These are phyloP conservation scores for Syzygium grande DNA, from an alignment of 345 rosid genomes.

Conservation along the genomic window DNA sequence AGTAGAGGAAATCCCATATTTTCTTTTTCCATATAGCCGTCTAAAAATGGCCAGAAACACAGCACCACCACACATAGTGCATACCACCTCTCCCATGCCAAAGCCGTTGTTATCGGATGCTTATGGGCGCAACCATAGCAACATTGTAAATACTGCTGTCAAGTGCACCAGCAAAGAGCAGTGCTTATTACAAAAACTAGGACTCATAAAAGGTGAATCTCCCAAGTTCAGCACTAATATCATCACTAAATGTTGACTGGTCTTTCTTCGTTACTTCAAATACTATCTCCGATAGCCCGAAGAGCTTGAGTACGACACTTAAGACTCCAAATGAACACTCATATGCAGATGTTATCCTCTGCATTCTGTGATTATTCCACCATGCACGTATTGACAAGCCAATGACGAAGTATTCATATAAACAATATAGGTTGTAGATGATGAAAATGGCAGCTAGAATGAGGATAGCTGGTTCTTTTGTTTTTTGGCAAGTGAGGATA, in stretches of 20 bases:
- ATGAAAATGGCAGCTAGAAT: slow-evolving; percentile 7
- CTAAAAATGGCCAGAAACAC: slow-evolving; percentile 34
- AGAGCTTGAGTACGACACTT: slow-evolving; percentile 18
- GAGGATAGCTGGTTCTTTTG: too few species aligned
- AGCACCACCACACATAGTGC: slow-evolving; percentile 24
- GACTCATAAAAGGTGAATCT: slow-evolving; percentile 37
- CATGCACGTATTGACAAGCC: slow-evolving; percentile 29
- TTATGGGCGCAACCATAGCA: background rate
- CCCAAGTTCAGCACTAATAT: background rate
- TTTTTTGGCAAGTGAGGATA: too few species aligned
- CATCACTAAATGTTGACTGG: background rate
- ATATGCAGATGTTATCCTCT: slow-evolving; percentile 12
- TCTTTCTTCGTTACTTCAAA: slow-evolving; percentile 46
- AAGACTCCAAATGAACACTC: slow-evolving; percentile 32
- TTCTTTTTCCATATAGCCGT: slow-evolving; percentile 45
- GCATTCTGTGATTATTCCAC: slow-evolving; percentile 31
- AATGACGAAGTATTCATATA: slow-evolving; percentile 10
- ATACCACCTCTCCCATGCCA: slow-evolving; percentile 23
- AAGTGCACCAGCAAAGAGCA: slow-evolving; percentile 35
- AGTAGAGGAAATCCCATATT: slow-evolving; percentile 46
- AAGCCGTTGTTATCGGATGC: background rate
- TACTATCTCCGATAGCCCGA: slow-evolving; percentile 27
- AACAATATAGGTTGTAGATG: slow-evolving; percentile 10
- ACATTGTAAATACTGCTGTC: slow-evolving; percentile 5
- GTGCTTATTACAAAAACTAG: slow-evolving; percentile 37